Base-by-base conservation (phyloP, 495 filamentous ascomycete species). In the Ramalina intermedia region DNA sequence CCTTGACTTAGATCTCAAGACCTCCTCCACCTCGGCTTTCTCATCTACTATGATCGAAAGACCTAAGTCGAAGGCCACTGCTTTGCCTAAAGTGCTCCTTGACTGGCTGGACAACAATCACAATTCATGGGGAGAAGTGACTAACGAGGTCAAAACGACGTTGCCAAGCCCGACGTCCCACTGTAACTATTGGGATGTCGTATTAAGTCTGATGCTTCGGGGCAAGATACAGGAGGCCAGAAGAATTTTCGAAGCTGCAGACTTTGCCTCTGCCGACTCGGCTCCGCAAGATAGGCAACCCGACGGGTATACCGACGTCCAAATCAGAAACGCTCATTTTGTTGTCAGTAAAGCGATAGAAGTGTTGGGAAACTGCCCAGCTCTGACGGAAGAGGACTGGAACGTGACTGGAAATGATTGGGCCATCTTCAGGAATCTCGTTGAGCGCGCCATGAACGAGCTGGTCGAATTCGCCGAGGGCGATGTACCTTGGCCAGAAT, bases 41-140 rank as follows among this genome's bases (percentile, higher is more conserved):
- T 48, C 57, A 36, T 47, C 57, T 11, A 41, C 46, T 39, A 63
- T 53, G 40, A n/a, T 33, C 29, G 29, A 13, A 13, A 33, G 6
- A 33, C 29, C 29, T 11, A 52, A 17, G 56, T 43, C 47, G 49
- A 56, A 41, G 55, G 63, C 35, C 7, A 64, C 58, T 35, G 73
- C 84, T 6, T 65, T 90, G 6, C 85, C 88, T 13, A 78, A 79
- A 53, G 69, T 86, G 26, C 67, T 96, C 14, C 70, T 93, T 20
- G 73, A 82, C 50, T 96, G 87, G 87, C 68, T 93, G 36, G 70
- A 85, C 45, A 68, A 69, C 3, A 72, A 82, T 55, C 80, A 90
- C 58, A 71, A 78, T 41, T 66, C 80, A 23, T 79, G 78, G 51
- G 63, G 63, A 18, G 66, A 70, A 41, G 80, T 83, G 50, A 56